Evolutionary conservation across 2,329 filamentous ascomycete genomes (phyloP).

Genomic region (Aspergillus spinulosporus): DNA sequence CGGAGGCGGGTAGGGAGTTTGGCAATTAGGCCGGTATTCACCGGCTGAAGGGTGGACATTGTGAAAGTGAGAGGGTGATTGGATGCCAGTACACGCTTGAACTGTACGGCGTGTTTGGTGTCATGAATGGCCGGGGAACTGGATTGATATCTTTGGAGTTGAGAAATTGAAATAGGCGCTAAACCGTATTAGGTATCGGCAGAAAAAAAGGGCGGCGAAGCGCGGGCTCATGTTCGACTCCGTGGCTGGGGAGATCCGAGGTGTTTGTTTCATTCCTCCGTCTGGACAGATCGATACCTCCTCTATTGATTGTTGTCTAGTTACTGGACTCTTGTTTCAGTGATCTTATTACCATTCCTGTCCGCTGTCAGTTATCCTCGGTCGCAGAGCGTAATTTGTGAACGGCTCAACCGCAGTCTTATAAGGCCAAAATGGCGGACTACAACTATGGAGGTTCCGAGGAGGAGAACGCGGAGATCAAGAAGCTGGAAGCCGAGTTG

Average conservation of each 20-base stretch:
- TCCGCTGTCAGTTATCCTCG: neutral
- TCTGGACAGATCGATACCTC: neutral
- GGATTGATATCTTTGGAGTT: slow-evolving; percentile 1
- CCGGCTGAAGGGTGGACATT: slow-evolving; percentile 1
- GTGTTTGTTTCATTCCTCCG: neutral
- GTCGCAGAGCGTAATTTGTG: neutral
- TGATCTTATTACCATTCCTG: neutral
- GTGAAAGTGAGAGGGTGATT: neutral
- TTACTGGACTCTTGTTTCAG: neutral
- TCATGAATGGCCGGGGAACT: neutral
- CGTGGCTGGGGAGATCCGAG: slow-evolving; percentile 13
- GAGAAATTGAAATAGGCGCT: slow-evolving; percentile 25
- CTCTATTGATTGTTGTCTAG: neutral
- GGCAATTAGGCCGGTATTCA: slow-evolving; percentile 25
- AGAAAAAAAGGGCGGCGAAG: slow-evolving; percentile 19
- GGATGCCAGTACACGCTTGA: too few species aligned
- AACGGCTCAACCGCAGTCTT: slow-evolving; percentile 2
- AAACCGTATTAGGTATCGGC: slow-evolving; percentile 23
- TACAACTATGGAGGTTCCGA: slow-evolving; percentile 72
- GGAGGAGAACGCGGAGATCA: slow-evolving; percentile 79
- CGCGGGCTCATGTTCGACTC: slow-evolving; percentile 5
- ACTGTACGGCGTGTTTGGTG: slow-evolving; percentile 2
- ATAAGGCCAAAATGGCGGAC: slow-evolving; percentile 61
- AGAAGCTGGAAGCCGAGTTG: slow-evolving; percentile 73
- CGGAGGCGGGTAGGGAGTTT: slow-evolving; percentile 72